A percentile compares a stretch with the other conserved stretches of the same genome.
These are phyloP conservation scores for Seiridium cupressi DNA, from an alignment of 2,329 filamentous ascomycete genomes.

Conservation along the genomic window DNA sequence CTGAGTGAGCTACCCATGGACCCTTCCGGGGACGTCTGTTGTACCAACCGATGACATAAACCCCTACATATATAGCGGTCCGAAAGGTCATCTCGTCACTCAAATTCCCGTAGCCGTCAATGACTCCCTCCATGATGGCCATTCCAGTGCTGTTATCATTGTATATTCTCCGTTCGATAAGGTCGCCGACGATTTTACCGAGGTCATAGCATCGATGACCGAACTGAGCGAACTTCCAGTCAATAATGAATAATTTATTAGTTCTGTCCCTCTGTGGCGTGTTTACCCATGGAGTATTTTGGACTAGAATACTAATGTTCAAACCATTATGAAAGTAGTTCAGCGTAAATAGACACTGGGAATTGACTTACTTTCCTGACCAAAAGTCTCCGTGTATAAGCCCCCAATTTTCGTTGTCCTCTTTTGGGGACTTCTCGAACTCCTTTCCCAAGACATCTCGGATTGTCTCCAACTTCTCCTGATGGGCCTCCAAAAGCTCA, in stretches of 20 bases:
- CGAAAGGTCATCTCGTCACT: constrained; percentile 36
- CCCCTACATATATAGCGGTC: constrained; percentile 36
- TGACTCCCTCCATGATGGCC: constrained; percentile 32
- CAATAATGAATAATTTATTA: constrained; percentile 32
- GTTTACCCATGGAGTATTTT: background rate
- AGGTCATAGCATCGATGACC: constrained; percentile 36
- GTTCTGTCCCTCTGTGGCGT: background rate
- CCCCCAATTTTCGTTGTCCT: constrained; percentile 13
- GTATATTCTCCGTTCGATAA: constrained; percentile 37
- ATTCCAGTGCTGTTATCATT: constrained; percentile 26
- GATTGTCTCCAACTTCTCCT: constrained; percentile 26
- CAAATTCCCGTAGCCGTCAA: constrained; percentile 31
- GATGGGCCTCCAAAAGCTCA: constrained; percentile 21
- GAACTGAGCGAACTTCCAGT: constrained; percentile 40
- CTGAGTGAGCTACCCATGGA: background rate
- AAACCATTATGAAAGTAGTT: background rate
- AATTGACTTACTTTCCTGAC: constrained; percentile 35
- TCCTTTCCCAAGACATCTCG: constrained; percentile 5
- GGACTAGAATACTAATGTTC: background rate
- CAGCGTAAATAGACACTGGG: background rate
- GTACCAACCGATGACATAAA: constrained; percentile 33
- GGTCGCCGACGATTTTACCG: constrained; percentile 38
- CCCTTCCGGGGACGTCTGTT: constrained; percentile 6
- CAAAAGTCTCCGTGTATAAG: constrained; percentile 41
- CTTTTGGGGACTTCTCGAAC: constrained; percentile 4